phyloP scores from a whole-genome alignment of 768 basidiomycete genomes.

The Rossbeevera mucosa region DNA sequence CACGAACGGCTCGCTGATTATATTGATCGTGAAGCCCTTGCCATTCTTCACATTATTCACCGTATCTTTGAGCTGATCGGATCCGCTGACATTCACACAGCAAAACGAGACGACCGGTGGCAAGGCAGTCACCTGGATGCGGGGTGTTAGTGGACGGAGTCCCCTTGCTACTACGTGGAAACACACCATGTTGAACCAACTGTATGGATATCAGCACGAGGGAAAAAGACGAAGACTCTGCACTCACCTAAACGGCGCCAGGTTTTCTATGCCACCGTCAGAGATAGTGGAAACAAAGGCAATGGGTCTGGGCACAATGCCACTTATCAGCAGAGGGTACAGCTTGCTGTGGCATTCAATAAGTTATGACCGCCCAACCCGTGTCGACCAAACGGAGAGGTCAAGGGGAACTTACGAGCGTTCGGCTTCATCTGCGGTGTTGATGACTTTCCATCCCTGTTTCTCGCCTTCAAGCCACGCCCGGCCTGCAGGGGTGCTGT shows the following conservation, averaged over 20 bases:
- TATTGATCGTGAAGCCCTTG: constrained; percentile 50
- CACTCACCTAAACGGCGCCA: constrained; percentile 40
- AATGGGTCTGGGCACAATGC: constrained; percentile 42
- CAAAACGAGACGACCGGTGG: constrained; percentile 38
- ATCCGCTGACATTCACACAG: constrained; percentile 7
- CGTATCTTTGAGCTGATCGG: constrained; percentile 38
- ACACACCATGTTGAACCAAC: constrained; percentile 29
- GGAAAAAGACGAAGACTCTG: neutral
- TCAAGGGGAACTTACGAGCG: constrained; percentile 17
- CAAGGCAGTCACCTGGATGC: constrained; percentile 14
- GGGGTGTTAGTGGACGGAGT: neutral
- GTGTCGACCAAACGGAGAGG: neutral
- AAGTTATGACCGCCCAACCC: neutral
- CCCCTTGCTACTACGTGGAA: neutral
- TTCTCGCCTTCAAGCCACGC: constrained; percentile 34
- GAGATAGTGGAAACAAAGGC: constrained; percentile 40
- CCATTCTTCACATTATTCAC: constrained; percentile 41
- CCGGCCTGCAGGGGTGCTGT: constrained; percentile 26
- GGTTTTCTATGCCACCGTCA: constrained; percentile 33
- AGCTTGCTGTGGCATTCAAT: constrained; percentile 16
- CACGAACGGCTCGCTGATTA: constrained; percentile 49
- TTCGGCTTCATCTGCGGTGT: constrained; percentile 27
- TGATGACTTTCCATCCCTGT: constrained; percentile 33
- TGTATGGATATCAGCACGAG: constrained; percentile 6
- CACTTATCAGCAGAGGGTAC: constrained; percentile 35